Evolutionary conservation across 176 grass and related monocot genomes (phyloP).

Genomic region (Juncus inflexus): DNA sequence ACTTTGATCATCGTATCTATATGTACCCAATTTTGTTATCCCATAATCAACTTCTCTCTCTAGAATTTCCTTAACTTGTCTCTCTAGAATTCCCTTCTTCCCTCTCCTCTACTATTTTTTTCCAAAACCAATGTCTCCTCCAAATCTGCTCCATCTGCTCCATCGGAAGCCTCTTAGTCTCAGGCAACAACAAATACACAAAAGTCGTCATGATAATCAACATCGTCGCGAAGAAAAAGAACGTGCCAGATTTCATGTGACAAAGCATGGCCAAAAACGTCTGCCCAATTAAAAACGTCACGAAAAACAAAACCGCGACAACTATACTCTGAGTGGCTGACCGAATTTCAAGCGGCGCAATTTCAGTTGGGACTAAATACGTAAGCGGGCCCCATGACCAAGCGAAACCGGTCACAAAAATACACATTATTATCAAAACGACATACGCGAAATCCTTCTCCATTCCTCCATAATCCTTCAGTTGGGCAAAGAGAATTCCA

Average conservation of each 20-base stretch:
- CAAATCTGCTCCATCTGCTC: conserved; percentile 82
- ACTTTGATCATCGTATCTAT: conserved; percentile 39
- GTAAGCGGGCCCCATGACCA: conserved; percentile 87
- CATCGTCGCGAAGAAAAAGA: conserved; percentile 52
- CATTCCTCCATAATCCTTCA: conserved; percentile 58
- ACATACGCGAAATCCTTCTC: conserved; percentile 41
- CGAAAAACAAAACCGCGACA: conserved; percentile 55
- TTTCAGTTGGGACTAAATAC: conserved; percentile 56
- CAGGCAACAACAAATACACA: conserved; percentile 54
- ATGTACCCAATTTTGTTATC: conserved; percentile 48
- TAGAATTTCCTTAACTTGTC: conserved; percentile 52
- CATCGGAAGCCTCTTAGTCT: conserved; percentile 71
- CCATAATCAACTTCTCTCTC: conserved; percentile 64
- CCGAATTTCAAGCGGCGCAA: conserved; percentile 66
- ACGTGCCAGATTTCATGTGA: conserved; percentile 50
- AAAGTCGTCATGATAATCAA: conserved; percentile 53
- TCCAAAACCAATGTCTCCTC: conserved; percentile 67
- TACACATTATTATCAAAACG: conserved; percentile 51
- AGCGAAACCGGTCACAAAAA: conserved; percentile 59
- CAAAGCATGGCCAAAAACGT: conserved; percentile 59
- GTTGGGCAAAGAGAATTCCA: conserved; percentile 45
- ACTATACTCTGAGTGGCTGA: conserved; percentile 72
- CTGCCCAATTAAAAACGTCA: conserved; percentile 56
- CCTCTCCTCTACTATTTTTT: conserved; percentile 42
- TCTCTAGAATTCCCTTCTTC: conserved; percentile 39